Percentiles rank a stretch among this genome's conserved stretches.
These are phyloP conservation scores for Pseudogymnoascus sp. DNA, from an alignment of 2,329 filamentous ascomycete species.

Conservation along the genomic window DNA sequence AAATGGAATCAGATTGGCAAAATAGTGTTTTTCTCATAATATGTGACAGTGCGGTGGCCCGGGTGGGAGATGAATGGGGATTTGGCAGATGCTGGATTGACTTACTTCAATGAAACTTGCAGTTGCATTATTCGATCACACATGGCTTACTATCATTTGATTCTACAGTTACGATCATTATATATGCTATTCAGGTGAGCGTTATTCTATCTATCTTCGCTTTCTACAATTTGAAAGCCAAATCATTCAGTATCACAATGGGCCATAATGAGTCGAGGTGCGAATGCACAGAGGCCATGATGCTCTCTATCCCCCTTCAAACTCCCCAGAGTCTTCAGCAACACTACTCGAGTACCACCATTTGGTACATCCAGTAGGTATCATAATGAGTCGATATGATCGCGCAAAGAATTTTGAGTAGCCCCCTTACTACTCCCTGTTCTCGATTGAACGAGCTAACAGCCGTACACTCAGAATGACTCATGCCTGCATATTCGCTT, in stretches of 20 bases:
- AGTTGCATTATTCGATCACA: background rate
- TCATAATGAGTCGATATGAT: slow-evolving; percentile 5
- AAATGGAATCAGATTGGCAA: slow-evolving; percentile 5
- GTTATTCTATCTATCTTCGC: background rate
- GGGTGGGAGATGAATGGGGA: background rate
- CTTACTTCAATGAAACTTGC: background rate
- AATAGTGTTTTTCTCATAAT: slow-evolving; percentile 1
- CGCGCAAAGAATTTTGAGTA: background rate
- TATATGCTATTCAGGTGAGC: background rate
- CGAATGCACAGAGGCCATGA: background rate
- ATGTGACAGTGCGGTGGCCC: background rate
- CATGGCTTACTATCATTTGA: background rate
- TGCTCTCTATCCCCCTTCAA: background rate
- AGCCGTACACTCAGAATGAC: background rate
- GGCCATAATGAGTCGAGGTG: background rate
- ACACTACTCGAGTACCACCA: too few relatives aligned
- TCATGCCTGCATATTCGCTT: background rate
- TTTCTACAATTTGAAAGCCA: background rate
- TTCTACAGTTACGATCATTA: background rate
- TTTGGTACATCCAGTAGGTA: background rate
- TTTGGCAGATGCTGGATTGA: background rate
- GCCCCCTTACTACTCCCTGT: background rate
- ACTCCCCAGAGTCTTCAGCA: background rate
- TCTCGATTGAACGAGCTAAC: background rate
- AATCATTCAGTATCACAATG: background rate